Evolutionary conservation across 257 asterid genomes (phyloP).

Genomic region (Anisodus acutangulus): DNA sequence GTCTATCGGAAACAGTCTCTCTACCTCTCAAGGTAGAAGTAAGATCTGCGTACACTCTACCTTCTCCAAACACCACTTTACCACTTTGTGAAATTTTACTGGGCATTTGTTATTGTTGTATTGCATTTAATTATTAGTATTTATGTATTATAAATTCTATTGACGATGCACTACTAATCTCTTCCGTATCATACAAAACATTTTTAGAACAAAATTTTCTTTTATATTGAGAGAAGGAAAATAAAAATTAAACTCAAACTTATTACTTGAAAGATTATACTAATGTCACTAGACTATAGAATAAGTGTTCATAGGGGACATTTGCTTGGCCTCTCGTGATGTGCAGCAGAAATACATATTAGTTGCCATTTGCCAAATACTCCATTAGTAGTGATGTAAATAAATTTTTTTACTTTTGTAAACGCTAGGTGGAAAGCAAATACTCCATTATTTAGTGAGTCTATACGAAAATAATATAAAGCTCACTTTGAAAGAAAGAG

Average conservation of each 20-base stretch:
- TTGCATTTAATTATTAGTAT: too few species aligned
- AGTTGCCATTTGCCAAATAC: too few species aligned
- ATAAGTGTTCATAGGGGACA: neutral
- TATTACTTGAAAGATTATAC: neutral
- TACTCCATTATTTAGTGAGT: neutral
- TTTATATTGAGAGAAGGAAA: neutral
- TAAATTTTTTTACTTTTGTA: neutral
- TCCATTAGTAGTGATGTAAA: too few species aligned
- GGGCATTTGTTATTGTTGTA: too few species aligned
- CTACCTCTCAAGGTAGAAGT: too few species aligned
- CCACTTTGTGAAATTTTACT: too few species aligned
- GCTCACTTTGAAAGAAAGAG: too few species aligned
- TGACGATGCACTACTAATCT: neutral
- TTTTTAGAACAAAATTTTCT: neutral
- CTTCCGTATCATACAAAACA: neutral
- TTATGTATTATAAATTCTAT: neutral
- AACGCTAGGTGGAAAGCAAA: neutral
- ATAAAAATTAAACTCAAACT: neutral
- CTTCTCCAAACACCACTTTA: too few species aligned
- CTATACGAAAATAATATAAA: too few species aligned
- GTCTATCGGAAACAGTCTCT: too few species aligned
- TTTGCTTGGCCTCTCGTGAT: neutral
- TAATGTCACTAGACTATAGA: neutral
- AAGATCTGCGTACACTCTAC: too few species aligned
- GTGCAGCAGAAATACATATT: too few species aligned